Percentiles rank a stretch among this genome's conserved stretches.
These are phyloP conservation scores for Prunus fruticosa DNA, from an alignment of 306 rosid species.

Conservation along the genomic window DNA sequence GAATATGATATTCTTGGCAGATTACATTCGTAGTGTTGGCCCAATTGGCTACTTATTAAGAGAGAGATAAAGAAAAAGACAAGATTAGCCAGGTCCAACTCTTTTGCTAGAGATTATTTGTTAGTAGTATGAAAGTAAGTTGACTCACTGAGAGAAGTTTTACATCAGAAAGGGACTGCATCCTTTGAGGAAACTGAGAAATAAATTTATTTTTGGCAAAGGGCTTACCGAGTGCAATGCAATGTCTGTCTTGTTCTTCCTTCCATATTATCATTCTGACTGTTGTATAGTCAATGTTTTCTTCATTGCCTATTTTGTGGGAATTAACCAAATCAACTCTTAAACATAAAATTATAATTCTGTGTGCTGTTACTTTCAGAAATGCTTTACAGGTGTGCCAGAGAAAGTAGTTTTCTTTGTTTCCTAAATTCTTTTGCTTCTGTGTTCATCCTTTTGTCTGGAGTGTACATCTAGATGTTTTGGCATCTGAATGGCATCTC, in stretches of 20 bases:
- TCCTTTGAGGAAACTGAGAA: neutral
- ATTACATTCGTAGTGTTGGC: neutral
- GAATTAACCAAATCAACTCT: slow-evolving; percentile 3
- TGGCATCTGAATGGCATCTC: neutral
- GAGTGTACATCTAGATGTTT: neutral
- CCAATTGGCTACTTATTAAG: neutral
- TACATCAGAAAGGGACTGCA: neutral
- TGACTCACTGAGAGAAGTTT: neutral
- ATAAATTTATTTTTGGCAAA: neutral
- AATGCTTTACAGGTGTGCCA: neutral
- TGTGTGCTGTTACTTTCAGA: neutral
- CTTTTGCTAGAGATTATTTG: neutral
- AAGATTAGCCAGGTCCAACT: neutral
- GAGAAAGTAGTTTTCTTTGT: slow-evolving; percentile 1
- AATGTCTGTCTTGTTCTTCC: neutral
- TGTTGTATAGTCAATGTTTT: neutral
- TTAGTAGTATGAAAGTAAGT: neutral
- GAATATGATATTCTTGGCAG: neutral
- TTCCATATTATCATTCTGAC: neutral
- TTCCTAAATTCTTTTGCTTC: neutral
- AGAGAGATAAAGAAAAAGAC: no score
- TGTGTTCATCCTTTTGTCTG: neutral
- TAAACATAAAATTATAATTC: neutral
- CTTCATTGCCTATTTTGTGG: neutral
- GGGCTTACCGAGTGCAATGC: neutral